These are phyloP conservation scores for Alternaria triticimaculans DNA, from an alignment of 2,329 filamentous ascomycete species.

Conservation along the genomic window DNA sequence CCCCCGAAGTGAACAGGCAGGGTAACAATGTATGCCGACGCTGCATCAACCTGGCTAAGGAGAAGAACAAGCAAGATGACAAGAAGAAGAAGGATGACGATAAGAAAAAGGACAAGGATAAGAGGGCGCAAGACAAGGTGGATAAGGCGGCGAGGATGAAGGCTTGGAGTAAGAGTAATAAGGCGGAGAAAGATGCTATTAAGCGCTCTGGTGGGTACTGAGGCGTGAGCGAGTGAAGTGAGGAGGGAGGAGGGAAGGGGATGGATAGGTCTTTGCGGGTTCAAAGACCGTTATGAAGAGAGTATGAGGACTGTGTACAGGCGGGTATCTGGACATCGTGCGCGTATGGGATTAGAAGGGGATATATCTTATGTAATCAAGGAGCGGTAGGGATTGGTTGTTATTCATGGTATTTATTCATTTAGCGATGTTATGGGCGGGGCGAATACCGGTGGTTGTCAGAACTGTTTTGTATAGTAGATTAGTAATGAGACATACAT, in stretches of 20 bases:
- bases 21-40: not conserved
- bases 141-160: not conserved
- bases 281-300: too few species aligned
- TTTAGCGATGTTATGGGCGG: not conserved
- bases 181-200: not conserved
- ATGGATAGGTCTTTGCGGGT: too few species aligned
- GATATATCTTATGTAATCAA: too few species aligned
- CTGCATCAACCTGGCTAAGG: not conserved
- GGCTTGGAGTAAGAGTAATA: not conserved
- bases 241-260: too few species aligned
- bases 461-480: not conserved
- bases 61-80: not conserved
- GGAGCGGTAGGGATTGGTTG: not conserved
- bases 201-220: rapidly evolving
- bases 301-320: too few species aligned
- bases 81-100: not conserved
- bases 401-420: not conserved
- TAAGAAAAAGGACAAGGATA: not conserved
- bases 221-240: too few species aligned
- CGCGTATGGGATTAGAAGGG: too few species aligned
- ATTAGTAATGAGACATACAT: not conserved
- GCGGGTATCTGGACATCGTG: too few species aligned
- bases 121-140: not conserved
- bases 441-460: not conserved
- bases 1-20: not conserved